Conservation (phyloP, 352 stramenopile species). For the Thalassiosira delicatula region DNA sequence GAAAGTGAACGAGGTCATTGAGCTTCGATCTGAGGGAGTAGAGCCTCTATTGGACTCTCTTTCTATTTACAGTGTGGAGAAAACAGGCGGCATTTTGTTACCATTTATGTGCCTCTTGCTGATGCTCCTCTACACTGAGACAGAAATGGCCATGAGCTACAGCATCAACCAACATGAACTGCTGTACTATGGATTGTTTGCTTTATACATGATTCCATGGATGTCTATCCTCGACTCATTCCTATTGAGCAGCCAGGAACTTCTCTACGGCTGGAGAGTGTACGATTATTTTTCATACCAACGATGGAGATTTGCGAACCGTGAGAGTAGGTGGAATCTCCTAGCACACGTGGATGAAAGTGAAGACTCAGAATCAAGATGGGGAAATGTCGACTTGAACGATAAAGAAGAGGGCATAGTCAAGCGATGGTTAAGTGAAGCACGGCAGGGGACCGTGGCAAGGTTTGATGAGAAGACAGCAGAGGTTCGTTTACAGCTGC, state of each 20-base stretch:
- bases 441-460: conserved; percentile 82
- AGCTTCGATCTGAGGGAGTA: conserved; percentile 90
- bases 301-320: conserved; percentile 92
- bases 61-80: conserved; percentile 90
- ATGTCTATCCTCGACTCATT: conserved; percentile 92
- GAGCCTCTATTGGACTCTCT: conserved; percentile 92
- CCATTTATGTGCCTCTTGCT: conserved; percentile 90
- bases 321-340: conserved; percentile 93
- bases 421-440: too few relatives aligned
- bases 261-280: conserved; percentile 95
- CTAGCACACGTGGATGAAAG: conserved; percentile 89
- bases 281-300: conserved; percentile 98
- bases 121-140: conserved; percentile 86
- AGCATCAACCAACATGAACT: conserved; percentile 92
- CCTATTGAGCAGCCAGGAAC: conserved; percentile 94
- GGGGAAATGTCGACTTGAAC: too few relatives aligned
- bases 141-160: conserved; percentile 91
- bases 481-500: conserved; percentile 34
- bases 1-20: conserved; percentile 93
- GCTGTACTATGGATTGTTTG: conserved; percentile 94
- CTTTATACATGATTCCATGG: conserved; percentile 94
- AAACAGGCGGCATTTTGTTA: conserved; percentile 88
- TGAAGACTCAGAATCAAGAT: too few relatives aligned
- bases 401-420: too few relatives aligned
- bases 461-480: conserved; percentile 37